Percentiles rank a stretch among this genome's conserved stretches.
Evolutionary conservation across 139 green algal species (phyloP).

Genomic region (Penium margaritaceum): DNA sequence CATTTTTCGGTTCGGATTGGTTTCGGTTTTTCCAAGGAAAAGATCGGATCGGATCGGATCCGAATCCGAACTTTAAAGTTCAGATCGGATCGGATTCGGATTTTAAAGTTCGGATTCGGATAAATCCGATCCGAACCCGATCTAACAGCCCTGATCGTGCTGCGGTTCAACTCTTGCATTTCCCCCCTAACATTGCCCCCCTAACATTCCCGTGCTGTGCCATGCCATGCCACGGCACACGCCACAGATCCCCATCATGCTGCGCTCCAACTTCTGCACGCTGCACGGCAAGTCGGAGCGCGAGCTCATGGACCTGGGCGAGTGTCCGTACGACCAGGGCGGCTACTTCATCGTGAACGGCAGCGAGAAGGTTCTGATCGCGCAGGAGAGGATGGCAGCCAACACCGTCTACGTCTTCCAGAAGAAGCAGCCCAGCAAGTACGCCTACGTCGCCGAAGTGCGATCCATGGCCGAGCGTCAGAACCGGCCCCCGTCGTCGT

Average conservation of each 20-base stretch:
- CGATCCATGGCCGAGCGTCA: conserved; percentile 74
- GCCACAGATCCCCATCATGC: conserved; percentile 98
- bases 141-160: too few relatives aligned
- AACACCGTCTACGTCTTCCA: conserved; percentile 98
- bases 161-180: too few relatives aligned
- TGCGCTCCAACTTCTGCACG: conserved; percentile 84
- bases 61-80: too few relatives aligned
- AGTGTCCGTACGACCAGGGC: conserved; percentile 93
- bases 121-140: too few relatives aligned
- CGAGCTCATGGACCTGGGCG: conserved; percentile 79
- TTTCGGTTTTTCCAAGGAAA: too few relatives aligned
- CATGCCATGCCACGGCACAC: too few relatives aligned
- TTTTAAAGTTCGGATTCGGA: too few relatives aligned
- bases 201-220: too few relatives aligned
- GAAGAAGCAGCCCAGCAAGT: conserved; percentile 90
- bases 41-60: too few relatives aligned
- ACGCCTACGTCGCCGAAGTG: conserved; percentile 70
- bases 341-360: conserved; percentile 99
- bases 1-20: too few relatives aligned
- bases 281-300: conserved; percentile 69
- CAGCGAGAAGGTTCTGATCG: conserved; percentile 97
- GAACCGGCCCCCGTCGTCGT: conserved; percentile 67
- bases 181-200: too few relatives aligned
- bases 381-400: conserved; percentile 93
- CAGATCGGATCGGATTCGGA: too few relatives aligned